Base-by-base conservation (phyloP, 768 basidiomycete species). In the Leucosporidium yakuticum region DNA sequence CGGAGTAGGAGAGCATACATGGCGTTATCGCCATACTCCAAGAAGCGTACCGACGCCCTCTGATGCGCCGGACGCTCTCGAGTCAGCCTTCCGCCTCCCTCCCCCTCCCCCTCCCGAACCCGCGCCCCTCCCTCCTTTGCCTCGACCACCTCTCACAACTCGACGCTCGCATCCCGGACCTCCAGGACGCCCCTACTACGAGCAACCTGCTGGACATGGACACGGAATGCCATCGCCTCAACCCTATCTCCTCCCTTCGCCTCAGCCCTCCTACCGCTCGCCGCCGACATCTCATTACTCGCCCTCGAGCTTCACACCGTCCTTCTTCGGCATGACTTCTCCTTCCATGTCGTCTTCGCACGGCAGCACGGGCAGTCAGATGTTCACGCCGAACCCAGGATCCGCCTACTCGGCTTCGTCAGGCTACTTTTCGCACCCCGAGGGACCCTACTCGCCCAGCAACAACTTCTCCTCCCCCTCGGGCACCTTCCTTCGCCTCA, bases 401-500 rank as follows among this genome's bases (percentile, higher is more conserved):
- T 71, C 70, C 8, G 60, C 70, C 1, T 54, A 49, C 9, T 60
- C 65, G 17, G 47, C 39, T 1, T 12, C 51, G 5, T 60, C 58
- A 17, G 60, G 60, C 54, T 56, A 49, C 44, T 63, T 60, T 32
- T 63, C 63, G 2, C 44, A 31, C 4, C 23, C 27, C 34, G 34
- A 63, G 23, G 51, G 9, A 0, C 60, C 59, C 17, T 32, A 23
- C 32, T 53, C 60, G 31, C 57, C 65, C 23, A n/a, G 23, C 47
- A n/a, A 25, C 29, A 47, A n/a, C 23, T 17, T 55, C 31, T 25
- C 53, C 9, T 62, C 64, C 7, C 66, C 70, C 3, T 44, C 63
- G 19, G 14, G 31, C 34, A 53, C 39, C 29, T 68, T 65, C 61
- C 54, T 59, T 50, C 67, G 55, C 8, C 67, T 68, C 36, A 49